phyloP scores from a whole-genome alignment of 257 asterid genomes.

The Asclepias syriaca region DNA sequence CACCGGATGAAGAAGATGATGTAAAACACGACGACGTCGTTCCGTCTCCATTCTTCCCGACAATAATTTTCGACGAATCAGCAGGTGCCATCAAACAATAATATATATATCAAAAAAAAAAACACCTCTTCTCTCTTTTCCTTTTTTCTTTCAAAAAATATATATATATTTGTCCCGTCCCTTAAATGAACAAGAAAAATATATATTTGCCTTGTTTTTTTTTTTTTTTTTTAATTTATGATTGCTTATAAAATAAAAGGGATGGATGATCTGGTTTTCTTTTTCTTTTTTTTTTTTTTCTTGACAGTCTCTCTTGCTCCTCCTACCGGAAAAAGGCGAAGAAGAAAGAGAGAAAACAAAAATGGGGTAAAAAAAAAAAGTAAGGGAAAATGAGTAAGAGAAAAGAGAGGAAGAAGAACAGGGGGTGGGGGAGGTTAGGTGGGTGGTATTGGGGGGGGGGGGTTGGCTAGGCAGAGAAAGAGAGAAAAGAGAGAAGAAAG shows the following conservation, averaged over 20 bases:
- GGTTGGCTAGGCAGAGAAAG: neutral
- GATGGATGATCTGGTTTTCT: too few species aligned
- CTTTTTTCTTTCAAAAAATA: neutral
- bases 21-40: too few species aligned
- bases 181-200: neutral
- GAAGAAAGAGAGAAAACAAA: neutral
- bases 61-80: slow-evolving; percentile 22
- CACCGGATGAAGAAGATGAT: neutral
- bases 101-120: too few species aligned
- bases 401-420: slow-evolving; percentile 9
- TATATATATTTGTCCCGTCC: neutral
- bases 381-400: slow-evolving; percentile 1
- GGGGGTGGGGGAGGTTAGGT: slow-evolving; percentile 1
- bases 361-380: too few species aligned
- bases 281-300: neutral
- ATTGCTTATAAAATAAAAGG: too few species aligned
- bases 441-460: neutral
- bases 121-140: neutral
- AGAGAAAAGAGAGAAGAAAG: slow-evolving; percentile 13
- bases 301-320: neutral
- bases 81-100: slow-evolving; percentile 42
- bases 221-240: neutral
- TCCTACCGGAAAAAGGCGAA: slow-evolving; percentile 1
- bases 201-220: neutral
- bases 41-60: slow-evolving; percentile 8